phyloP scores from a whole-genome alignment of 257 asterid species.

The Hygrophila difformis region DNA sequence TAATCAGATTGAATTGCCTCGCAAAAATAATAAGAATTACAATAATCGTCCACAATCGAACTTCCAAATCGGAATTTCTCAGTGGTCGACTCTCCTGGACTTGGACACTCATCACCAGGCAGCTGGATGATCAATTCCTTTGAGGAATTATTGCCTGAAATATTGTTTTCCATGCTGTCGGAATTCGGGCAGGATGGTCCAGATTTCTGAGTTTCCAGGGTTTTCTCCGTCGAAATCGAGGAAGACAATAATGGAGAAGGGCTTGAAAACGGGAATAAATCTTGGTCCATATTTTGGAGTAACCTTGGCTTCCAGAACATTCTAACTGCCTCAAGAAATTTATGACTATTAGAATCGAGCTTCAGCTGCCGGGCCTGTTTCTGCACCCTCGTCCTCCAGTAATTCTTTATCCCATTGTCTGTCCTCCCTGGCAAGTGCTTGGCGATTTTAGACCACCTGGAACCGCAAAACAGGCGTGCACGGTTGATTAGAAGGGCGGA shows the following conservation, averaged over 20 bases:
- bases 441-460: slow-evolving; percentile 84
- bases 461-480: not conserved
- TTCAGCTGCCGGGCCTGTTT: slow-evolving; percentile 80
- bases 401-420: slow-evolving; percentile 83
- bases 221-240: slow-evolving; percentile 23
- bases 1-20: no score
- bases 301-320: slow-evolving; percentile 66
- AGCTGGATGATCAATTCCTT: not conserved
- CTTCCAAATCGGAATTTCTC: slow-evolving; percentile 8
- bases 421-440: slow-evolving; percentile 73
- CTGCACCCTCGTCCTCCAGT: slow-evolving; percentile 88
- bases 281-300: slow-evolving; percentile 46
- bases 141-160: slow-evolving; percentile 11
- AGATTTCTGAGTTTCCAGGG: slow-evolving; percentile 23
- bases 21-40: no score
- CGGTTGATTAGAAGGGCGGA: not conserved
- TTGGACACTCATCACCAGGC: no score
- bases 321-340: slow-evolving; percentile 57
- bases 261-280: no score
- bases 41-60: slow-evolving; percentile 21
- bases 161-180: slow-evolving; percentile 7
- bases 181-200: slow-evolving; percentile 16
- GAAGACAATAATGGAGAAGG: no score
- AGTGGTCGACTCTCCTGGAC: not conserved
- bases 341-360: slow-evolving; percentile 65